Base-by-base conservation (phyloP, 1,284 basidiomycete genomes). In the Apiotrichum porosum region DNA sequence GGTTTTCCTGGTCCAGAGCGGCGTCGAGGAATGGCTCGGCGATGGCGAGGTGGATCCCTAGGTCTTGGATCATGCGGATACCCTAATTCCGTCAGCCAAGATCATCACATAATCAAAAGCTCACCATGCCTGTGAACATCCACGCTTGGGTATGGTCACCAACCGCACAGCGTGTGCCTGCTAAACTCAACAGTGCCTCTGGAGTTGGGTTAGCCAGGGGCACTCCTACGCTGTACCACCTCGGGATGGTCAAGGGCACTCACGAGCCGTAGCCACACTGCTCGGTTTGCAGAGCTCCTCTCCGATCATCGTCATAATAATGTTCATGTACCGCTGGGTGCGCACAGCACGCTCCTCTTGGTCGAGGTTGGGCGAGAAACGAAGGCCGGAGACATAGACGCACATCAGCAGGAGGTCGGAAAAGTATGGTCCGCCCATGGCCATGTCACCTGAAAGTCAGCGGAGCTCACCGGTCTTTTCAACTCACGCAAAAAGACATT, bases 61-160 rank as follows among this genome's bases (percentile, higher is more conserved):
- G 37, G 35, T 52, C 51, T 24, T 52, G 51, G 19, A 52, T 49
- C 46, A 52, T 52, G 18, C 51, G 28, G 37, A 52, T 52, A 3
- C 37, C 44, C 49, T 51, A 13, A 12, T 28, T 6, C 15, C 4
- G 28, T 41, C 42, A 44, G 43, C 15, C 9, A n/a, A n/a, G n/a
- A n/a, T n/a, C n/a, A n/a, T n/a, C n/a, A n/a, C n/a, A n/a, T n/a
- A n/a, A n/a, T n/a, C n/a, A n/a, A n/a, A n/a, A n/a, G 24, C 40
- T 51, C 33, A 47, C 57, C 49, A 59, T 47, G 9, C 57, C 57
- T 0, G 57, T 56, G 15, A 59, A 56, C 35, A 59, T 45, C 57
- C 57, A 59, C 24, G 57, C 54, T 41, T 56, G 54, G 12, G 51
- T 59, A 17, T 50, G 49, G 32, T 59, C 44, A n/a, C 57, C 57